Base-by-base conservation (phyloP, 2,329 filamentous ascomycete species). In the Mariannaea sp. region DNA sequence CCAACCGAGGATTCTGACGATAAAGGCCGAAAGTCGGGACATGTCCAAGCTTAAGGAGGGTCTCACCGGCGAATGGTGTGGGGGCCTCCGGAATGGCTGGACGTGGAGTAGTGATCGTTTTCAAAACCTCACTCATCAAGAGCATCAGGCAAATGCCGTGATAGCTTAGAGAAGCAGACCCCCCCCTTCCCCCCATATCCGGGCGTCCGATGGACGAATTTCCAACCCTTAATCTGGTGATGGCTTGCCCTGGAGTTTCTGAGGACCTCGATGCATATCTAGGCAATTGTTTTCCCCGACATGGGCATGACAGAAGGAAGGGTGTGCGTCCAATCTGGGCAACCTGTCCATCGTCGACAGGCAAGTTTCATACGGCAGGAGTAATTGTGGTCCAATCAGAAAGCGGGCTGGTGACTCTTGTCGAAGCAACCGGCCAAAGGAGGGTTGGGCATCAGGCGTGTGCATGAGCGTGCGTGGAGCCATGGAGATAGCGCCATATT, bases 381-480 rank as follows among this genome's bases (percentile, higher is more conserved):
- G 46, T 30, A 47, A 35, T 35, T 19, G 30, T 49, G 44, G 47
- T 40, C 56, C 54, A 52, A 51, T 57, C 32, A 53, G 40, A 42
- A 29, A 13, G 7, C 12, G 35, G 24, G 36, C 26, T 24, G 36
- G 22, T 49, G 44, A 44, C 22, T 44, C 38, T 44, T 53, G 42
- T 47, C 27, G 45, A 56, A 44, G 48, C 54, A 38, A 26, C 49
- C 51, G 50, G 50, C 56, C 53, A 38, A 49, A 22, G 45, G 57
- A 48, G 48, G 50, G 57, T 64, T 60, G 58, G 61, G 62, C 58
- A 65, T 55, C 53, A 58, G 55, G 59, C 42, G 55, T 55, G 57
- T 56, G 61, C 55, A 60, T 59, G 53, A 61, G 54, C 35, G 57
- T 36, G 36, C 46, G 50, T 53, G 49, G 53, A 35, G 46, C 40